Percentiles rank a stretch among this genome's conserved stretches.
Conservation (phyloP, 2,329 filamentous ascomycete genomes). For the Cephalotrichum gorgonifer region DNA sequence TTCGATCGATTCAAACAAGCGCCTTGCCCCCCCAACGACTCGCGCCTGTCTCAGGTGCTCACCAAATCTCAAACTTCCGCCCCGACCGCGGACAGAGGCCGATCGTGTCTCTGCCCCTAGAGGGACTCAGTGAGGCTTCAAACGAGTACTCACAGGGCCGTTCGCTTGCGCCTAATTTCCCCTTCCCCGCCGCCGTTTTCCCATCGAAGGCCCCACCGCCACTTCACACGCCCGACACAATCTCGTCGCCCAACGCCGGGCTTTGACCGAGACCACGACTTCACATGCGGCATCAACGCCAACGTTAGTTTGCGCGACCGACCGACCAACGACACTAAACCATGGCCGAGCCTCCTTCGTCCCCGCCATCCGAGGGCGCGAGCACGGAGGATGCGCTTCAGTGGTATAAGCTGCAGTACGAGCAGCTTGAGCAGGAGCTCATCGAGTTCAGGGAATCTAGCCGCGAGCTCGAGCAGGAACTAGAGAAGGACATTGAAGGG, state of each 20-base stretch:
- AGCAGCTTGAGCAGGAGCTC: slow-evolving; percentile 81
- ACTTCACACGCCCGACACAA: neutral
- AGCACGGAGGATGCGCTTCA: slow-evolving; percentile 65
- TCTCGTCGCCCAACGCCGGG: neutral
- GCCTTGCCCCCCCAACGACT: neutral
- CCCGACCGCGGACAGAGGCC: neutral
- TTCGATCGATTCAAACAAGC: neutral
- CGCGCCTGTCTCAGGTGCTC: neutral
- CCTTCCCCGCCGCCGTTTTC: neutral
- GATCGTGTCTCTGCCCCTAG: too few relatives aligned
- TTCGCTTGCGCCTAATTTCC: neutral
- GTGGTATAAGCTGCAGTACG: slow-evolving; percentile 96
- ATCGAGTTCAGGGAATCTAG: slow-evolving; percentile 91
- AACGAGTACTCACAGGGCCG: too few relatives aligned
- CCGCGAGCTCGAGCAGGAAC: slow-evolving; percentile 83
- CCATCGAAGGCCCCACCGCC: neutral
- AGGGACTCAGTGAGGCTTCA: too few relatives aligned
- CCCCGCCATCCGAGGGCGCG: slow-evolving; percentile 44
- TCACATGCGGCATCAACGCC: neutral
- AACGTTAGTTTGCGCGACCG: slow-evolving; percentile 4
- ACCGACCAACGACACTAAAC: slow-evolving; percentile 7
- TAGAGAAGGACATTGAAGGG: slow-evolving; percentile 92
- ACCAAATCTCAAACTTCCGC: neutral
- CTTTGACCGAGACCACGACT: neutral
- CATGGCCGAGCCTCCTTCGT: slow-evolving; percentile 53